Evolutionary conservation across 1,284 basidiomycete species (phyloP).

Genomic region (Anthracocystis setariae): DNA sequence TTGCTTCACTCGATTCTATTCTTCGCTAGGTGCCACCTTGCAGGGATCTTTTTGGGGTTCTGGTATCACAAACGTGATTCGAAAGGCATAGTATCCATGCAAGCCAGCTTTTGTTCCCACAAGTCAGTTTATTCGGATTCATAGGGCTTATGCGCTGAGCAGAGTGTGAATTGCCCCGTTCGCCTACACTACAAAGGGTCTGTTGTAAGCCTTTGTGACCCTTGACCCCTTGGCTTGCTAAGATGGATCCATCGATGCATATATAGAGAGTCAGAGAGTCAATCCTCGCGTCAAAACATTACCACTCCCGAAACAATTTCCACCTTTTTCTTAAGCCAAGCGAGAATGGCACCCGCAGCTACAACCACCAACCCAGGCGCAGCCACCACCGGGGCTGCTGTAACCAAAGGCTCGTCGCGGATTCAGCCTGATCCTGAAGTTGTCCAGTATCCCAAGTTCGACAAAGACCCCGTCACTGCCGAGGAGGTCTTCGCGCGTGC

Average conservation of each 20-base stretch:
- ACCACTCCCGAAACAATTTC: neutral
- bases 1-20: too few relatives aligned
- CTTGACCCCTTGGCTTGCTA: neutral
- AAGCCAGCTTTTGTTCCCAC: too few relatives aligned
- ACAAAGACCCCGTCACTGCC: constrained; percentile 45
- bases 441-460: constrained; percentile 57
- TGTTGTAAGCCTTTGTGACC: neutral
- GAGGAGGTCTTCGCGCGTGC: constrained; percentile 60
- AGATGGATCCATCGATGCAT: neutral
- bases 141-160: neutral
- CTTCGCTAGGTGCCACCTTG: too few relatives aligned
- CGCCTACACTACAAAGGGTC: neutral
- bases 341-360: constrained; percentile 49
- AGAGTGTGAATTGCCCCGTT: neutral
- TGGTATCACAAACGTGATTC: too few relatives aligned
- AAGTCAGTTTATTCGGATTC: too few relatives aligned
- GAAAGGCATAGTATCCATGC: too few relatives aligned
- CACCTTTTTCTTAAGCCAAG: neutral
- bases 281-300: too few relatives aligned
- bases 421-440: constrained; percentile 61
- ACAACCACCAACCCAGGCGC: constrained; percentile 24
- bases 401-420: constrained; percentile 40
- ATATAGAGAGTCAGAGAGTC: neutral
- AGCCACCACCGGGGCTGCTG: constrained; percentile 6
- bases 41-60: too few relatives aligned